Evolutionary conservation across 2,329 filamentous ascomycete genomes (phyloP), one percentile per base, ranked within the genome.

Genomic region (Neonectria punicea): DNA sequence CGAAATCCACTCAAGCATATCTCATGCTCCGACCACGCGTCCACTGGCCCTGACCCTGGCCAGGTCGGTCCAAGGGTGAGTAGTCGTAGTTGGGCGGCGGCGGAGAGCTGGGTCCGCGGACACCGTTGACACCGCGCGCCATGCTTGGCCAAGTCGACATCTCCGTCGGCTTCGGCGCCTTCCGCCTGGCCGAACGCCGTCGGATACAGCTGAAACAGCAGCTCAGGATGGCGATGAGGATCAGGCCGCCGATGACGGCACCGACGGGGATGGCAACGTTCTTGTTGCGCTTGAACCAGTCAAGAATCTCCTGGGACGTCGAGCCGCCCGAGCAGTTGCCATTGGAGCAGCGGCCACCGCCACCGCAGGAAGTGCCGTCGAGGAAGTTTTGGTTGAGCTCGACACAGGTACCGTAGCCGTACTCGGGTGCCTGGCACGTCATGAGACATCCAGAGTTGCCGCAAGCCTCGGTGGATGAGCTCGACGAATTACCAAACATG

Each of bases 351-450:
- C 83, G 85, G 7, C 96, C 96, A 59, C 93, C 93, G 18, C 91
- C 92, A 57, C 89, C 86, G 77, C 96, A 99, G 1, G 87, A 82
- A 1, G 96, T 98, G 18, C 96, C 96, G 76, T 99, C 96, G 32
- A 98, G 84, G 80, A 97, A 98, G 80, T 97, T 96, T 77, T 98
- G 94, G 77, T 93, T 90, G 81, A 97, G 87, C 22, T 87, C 86
- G 65, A 92, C 90, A 79, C 93, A 97, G 8, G 86, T 84, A 63
- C 87, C 87, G 6, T 82, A 68, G 8, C 88, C 88, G 63, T 94
- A 90, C 61, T 88, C 83, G 5, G 93, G 89, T 25, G 90, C 91
- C 3, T 86, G 85, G 79, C 96, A 99, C 53, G 89, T 90, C 55
- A 98, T 83, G 67, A 87, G 85, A 80, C 96, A 99, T 54, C 89